Percentiles rank a stretch among this genome's conserved stretches.
Conservation (phyloP, 345 rosid genomes). For the Populus ilicifolia region DNA sequence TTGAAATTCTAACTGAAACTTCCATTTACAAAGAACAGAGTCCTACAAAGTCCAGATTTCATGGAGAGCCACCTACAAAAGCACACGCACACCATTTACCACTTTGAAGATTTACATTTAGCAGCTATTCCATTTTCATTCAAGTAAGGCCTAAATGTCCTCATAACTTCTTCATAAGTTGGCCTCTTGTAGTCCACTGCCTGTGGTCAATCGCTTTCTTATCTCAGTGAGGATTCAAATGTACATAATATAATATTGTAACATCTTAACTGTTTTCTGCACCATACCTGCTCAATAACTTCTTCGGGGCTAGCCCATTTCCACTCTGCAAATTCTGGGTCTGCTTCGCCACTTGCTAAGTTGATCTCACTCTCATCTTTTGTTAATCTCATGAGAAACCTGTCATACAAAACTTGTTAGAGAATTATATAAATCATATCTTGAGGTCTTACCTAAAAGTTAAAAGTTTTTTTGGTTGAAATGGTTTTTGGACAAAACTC, state of each 20-base stretch:
- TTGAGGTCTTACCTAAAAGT: too few relatives aligned
- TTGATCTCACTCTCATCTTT: constrained; percentile 77
- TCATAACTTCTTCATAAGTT: constrained; percentile 83
- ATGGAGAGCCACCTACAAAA: constrained; percentile 17
- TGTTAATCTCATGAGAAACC: constrained; percentile 83
- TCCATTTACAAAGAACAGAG: constrained; percentile 39
- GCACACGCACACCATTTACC: constrained; percentile 41
- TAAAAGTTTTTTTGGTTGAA: too few relatives aligned
- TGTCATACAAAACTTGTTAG: constrained; percentile 16
- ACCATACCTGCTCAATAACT: constrained; percentile 68
- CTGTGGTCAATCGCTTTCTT: constrained; percentile 28
- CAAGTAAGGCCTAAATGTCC: constrained; percentile 66
- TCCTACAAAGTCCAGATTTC: constrained; percentile 11
- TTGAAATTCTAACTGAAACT: constrained; percentile 23
- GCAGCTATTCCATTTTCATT: constrained; percentile 52
- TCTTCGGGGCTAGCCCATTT: constrained; percentile 85
- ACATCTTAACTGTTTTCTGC: background rate
- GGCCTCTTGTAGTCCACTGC: constrained; percentile 99
- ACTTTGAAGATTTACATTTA: constrained; percentile 89
- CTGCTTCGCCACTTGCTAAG: constrained; percentile 68
- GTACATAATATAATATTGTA: background rate
- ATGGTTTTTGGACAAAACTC: background rate
- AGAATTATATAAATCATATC: too few relatives aligned
- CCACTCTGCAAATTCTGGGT: constrained; percentile 93
- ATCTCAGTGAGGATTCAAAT: background rate